Evolutionary conservation across 371 early-diverging fungal species (phyloP), one percentile per base, ranked within the genome.

Genomic region (Mortierella sp.): DNA sequence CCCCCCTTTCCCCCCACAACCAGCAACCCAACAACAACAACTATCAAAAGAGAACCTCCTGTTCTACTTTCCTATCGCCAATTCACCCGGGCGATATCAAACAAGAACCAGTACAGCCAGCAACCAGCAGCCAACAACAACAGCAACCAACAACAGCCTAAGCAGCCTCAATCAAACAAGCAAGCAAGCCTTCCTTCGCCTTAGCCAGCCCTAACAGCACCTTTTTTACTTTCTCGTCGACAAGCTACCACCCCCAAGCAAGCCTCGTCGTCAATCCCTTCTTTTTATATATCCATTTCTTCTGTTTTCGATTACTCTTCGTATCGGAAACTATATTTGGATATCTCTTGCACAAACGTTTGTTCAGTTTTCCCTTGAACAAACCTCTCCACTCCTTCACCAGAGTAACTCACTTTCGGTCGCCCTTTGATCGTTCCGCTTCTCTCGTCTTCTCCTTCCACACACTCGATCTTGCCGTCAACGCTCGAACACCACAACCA

Each of bases 401-500:
- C 7, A 21, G 35, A 65, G 75, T 75, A 72, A 24, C 38, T 76
- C 73, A 68, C 55, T 21, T 54, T 72, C 55, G 80, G 65, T 75
- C 75, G 11, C 21, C 71, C 46, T 51, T 73, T 54, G 80, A 83
- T 74, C 77, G 60, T 56, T 32, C n/a, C 76, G 74, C 76, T 79
- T 73, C 49, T 35, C 51, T 38, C 38, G 27, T 16, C 49, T 24
- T 29, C 43, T 24, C 24, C 43, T n/a, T 46, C 35, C 24, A 76
- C 27, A 41, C 44, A 24, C 75, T 58, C 78, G 24, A 65, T 72
- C 46, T 70, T 83, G 79, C 71, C 65, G 70, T 49, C 58, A 63
- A 41, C 74, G 71, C 70, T 75, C 74, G 78, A 81, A 80, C 74
- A 70, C 38, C 58, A 77, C 75, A 71, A 56, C 74, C 75, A 75